Evolutionary conservation across 768 basidiomycete species (phyloP), one percentile per base, ranked within the genome.

Genomic region (Favolaschia claudopus): DNA sequence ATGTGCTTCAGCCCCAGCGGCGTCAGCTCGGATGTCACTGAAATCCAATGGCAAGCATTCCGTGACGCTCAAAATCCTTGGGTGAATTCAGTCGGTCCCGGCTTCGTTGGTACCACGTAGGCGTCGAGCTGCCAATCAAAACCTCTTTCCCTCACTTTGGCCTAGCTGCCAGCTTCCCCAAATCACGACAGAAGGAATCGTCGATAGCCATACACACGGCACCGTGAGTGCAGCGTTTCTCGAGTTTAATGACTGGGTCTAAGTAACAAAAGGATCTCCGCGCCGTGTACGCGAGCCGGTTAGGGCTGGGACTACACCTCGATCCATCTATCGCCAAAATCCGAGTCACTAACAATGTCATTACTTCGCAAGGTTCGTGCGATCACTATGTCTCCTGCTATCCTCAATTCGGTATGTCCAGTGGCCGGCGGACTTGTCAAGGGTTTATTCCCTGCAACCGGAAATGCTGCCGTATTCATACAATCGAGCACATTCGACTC

Each of bases 341-440:
- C 39, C 79, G 81, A 5, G 81, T 83, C 5, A 84, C 83, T 3
- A 82, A 82, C 70, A 84, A 84, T 46, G 76, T 74, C 17, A 82
- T 84, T 27, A 83, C 83, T 10, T 83, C 82, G 0, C 81, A 84
- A 72, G 60, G 60, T 56, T 44, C 14, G 19, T 28, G 22, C 28
- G n/a, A n/a, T n/a, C n/a, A n/a, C n/a, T n/a, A n/a, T n/a, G n/a
- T n/a, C n/a, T n/a, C n/a, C n/a, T n/a, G n/a, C 9, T 39, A 7
- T 29, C 6, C 12, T 52, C 12, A 12, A 9, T 48, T 36, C 17
- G 12, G 25, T 28, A 25, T 22, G 5, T 20, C 0, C 19, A 63
- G 80, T 83, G 1, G 81, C 82, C 17, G 78, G 79, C 17, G 80
- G 78, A 1, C 73, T 83, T 15, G 61, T 81, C 20, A 70, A 70